phyloP scores from a whole-genome alignment of 2,329 filamentous ascomycete species.

The Achaetomium macrosporum region DNA sequence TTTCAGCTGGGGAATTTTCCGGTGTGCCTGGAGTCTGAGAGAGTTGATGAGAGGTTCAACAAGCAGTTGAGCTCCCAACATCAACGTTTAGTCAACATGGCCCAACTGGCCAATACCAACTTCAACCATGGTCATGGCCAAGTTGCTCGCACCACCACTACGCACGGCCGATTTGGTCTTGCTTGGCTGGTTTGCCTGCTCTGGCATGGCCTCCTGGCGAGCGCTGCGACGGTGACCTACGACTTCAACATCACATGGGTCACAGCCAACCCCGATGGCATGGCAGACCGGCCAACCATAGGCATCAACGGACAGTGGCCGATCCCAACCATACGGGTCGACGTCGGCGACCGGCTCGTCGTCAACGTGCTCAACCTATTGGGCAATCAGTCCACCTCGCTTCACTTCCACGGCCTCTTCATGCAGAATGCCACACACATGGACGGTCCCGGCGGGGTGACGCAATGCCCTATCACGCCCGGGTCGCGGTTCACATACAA shows the following conservation, averaged over 20 bases:
- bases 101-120: neutral
- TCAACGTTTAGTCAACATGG: neutral
- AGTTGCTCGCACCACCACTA: neutral
- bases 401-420: constrained; percentile 68
- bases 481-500: constrained; percentile 64
- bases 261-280: constrained; percentile 64
- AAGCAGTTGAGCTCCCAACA: too few species aligned
- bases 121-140: neutral
- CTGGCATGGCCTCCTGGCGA: constrained; percentile 12
- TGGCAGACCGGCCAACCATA: constrained; percentile 59
- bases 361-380: constrained; percentile 55
- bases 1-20: neutral
- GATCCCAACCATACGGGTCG: constrained; percentile 58
- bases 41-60: neutral
- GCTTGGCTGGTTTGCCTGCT: constrained; percentile 1
- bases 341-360: constrained; percentile 55
- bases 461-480: constrained; percentile 61
- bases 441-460: constrained; percentile 62
- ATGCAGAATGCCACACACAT: constrained; percentile 62
- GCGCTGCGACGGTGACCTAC: constrained; percentile 45
- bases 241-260: constrained; percentile 70
- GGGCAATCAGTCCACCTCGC: constrained; percentile 56
- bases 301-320: constrained; percentile 76
- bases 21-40: neutral
- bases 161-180: neutral